Base-by-base conservation (phyloP, 805 yeast genomes). In the Candida montana region DNA sequence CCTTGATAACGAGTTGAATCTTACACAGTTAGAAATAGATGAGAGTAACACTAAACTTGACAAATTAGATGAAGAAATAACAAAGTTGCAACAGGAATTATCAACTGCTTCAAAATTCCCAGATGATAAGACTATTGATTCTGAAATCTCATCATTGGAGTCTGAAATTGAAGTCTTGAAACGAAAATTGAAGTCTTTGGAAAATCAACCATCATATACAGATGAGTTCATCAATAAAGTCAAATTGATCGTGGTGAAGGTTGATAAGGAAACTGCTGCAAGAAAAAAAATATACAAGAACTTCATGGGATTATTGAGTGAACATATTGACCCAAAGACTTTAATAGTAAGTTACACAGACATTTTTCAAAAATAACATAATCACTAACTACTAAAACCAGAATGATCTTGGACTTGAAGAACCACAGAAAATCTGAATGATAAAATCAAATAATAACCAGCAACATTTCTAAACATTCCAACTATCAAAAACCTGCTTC, bases 401-500 rank as follows among this genome's bases (percentile, higher is more conserved):
- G 51, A 28, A 46, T 20, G 48, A 47, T 4, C 37, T 52, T 11
- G 54, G 56, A 1, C 45, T 52, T n/a, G 56, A 50, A 18, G 48
- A 42, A 13, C 51, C 47, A 24, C 30, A 31, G 17, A 7, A 26
- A 13, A 26, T 26, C 11, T 26, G 29, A 26, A 5, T 23, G 26
- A 23, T 23, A 7, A 23, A 23, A 7, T 23, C 10, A n/a, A n/a
- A n/a, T n/a, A n/a, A n/a, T 23, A 10, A 23, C 26, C 26, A 23
- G 26, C 26, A n/a, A n/a, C n/a, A n/a, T n/a, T n/a, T n/a, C n/a
- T n/a, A n/a, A n/a, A n/a, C n/a, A n/a, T n/a, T n/a, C n/a, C n/a
- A n/a, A n/a, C n/a, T n/a, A n/a, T n/a, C n/a, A n/a, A n/a, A n/a
- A n/a, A n/a, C n/a, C n/a, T n/a, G n/a, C n/a, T n/a, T n/a, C n/a